Evolutionary conservation across 257 asterid genomes (phyloP), one percentile per base, ranked within the genome.

Genomic region (Asclepias syriaca): DNA sequence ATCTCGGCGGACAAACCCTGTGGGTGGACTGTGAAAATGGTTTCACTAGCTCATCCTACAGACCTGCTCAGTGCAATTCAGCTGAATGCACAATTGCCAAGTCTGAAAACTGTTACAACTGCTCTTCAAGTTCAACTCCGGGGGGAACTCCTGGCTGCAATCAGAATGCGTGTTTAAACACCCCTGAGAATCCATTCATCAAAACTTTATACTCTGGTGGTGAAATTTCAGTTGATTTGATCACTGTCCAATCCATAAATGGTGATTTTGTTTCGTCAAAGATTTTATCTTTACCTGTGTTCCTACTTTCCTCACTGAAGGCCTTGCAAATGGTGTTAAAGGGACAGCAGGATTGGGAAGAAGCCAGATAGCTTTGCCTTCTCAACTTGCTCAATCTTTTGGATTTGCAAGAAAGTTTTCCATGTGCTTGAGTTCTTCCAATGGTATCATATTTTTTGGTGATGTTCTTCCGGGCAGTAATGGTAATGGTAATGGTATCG

Each of bases 21-120:
- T 82, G 84, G 84, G 75, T 82, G 3, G 79, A 77, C 58, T 81
- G 85, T 27, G 81, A 74, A 46, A 72, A 71, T 0, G 77, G 82
- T 54, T 81, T 50, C 16, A 55, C 37, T 7, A 77, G 82, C 11
- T 74, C 76, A 34, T 70, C 80, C 10, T 81, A 77, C 56, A 65
- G 69, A 22, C 48, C 72, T 27, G 72, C 60, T 18, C 60, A 53
- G 4, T 68, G 72, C 46, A 50, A 49, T 32, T 68, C 72, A 15
- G 40, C 61, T 12, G 45, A 68, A n/a, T 81, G 85, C 77, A 29
- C 58, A 13, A 67, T 72, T 46, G 81, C 82, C 68, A 63, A 70
- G 45, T 22, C 77, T 1, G 11, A 66, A 3, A 65, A 63, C 0
- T 77, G 85, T 57, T 60, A 3, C 15, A 68, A 74, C 77, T 74